Percentiles rank a stretch among this genome's conserved stretches.
These are phyloP conservation scores for Aspergillus sp. DNA, from an alignment of 2,329 filamentous ascomycete species.

Conservation along the genomic window DNA sequence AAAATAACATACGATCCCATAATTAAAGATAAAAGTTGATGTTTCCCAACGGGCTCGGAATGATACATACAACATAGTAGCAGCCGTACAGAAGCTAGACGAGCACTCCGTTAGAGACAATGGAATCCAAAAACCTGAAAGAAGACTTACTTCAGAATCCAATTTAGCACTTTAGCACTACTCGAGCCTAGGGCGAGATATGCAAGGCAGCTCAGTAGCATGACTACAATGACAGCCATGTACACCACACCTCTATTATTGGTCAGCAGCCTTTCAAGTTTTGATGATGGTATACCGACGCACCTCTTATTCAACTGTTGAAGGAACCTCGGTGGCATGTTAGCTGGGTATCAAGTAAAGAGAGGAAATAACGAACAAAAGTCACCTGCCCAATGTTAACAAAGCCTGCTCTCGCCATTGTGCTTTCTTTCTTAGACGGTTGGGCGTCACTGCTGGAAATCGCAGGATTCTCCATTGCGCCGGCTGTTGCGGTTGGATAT, in stretches of 20 bases:
- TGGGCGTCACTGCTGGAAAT: not conserved
- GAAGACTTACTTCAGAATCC: conserved; percentile 2
- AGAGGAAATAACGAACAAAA: not conserved
- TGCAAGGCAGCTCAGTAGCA: not conserved
- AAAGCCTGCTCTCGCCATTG: not conserved
- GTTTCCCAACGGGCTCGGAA: too few relatives aligned
- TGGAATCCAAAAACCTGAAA: not conserved
- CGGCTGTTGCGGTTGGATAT: not conserved
- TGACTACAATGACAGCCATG: conserved; percentile 5
- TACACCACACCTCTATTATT: not conserved
- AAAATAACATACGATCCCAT: not conserved
- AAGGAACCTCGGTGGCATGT: not conserved
- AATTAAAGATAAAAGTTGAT: conserved; percentile 7
- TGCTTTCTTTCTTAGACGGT: not conserved
- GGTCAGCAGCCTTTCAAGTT: too few relatives aligned
- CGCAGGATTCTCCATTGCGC: not conserved
- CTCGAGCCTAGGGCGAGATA: conserved; percentile 1
- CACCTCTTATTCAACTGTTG: conserved; percentile 1
- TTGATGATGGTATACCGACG: too few relatives aligned
- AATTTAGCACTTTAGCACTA: conserved; percentile 1
- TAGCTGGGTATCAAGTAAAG: not conserved
- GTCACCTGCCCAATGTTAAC: not conserved
- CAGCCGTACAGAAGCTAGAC: conserved; percentile 4
- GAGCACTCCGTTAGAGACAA: not conserved
- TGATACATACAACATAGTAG: conserved; percentile 7